phyloP scores from a whole-genome alignment of 768 basidiomycete genomes.

The Phylloporus sp. region DNA sequence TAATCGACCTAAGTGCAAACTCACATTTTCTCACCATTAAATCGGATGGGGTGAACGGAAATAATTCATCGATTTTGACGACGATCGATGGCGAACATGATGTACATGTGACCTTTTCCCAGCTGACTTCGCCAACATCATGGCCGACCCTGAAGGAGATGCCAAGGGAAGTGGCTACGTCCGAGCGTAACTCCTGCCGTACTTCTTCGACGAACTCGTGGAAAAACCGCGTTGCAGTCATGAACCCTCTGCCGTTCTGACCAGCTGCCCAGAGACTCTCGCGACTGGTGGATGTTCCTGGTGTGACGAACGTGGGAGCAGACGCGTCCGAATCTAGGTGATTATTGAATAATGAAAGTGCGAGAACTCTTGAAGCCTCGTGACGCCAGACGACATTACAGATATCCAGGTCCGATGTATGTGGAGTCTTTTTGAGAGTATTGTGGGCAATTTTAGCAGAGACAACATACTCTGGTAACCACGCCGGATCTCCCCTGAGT shows the following conservation, averaged over 20 bases:
- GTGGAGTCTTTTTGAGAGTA: conserved; percentile 1
- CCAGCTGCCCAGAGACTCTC: conserved; percentile 14
- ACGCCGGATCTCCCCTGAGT: background rate
- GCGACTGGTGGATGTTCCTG: conserved; percentile 15
- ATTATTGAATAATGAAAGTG: conserved; percentile 12
- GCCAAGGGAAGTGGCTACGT: background rate
- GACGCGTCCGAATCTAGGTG: conserved; percentile 8
- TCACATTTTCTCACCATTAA: conserved; percentile 2
- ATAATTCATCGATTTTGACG: conserved; percentile 9
- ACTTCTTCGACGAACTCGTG: conserved; percentile 4
- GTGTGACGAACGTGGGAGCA: conserved; percentile 10
- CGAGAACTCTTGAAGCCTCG: background rate
- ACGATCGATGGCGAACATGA: background rate
- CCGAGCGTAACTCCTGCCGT: background rate
- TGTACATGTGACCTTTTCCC: conserved; percentile 3
- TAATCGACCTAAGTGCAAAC: background rate
- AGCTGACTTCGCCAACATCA: conserved; percentile 11
- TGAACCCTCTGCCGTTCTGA: conserved; percentile 16
- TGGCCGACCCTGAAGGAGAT: conserved; percentile 15
- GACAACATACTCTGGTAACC: conserved; percentile 2
- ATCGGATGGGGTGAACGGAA: conserved; percentile 3
- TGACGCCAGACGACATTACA: conserved; percentile 8
- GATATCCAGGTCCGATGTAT: conserved; percentile 4
- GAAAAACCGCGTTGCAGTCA: conserved; percentile 15
- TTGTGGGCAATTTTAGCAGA: background rate